phyloP scores from a whole-genome alignment of 208 protist genomes.

The Crithidia thermophila region DNA sequence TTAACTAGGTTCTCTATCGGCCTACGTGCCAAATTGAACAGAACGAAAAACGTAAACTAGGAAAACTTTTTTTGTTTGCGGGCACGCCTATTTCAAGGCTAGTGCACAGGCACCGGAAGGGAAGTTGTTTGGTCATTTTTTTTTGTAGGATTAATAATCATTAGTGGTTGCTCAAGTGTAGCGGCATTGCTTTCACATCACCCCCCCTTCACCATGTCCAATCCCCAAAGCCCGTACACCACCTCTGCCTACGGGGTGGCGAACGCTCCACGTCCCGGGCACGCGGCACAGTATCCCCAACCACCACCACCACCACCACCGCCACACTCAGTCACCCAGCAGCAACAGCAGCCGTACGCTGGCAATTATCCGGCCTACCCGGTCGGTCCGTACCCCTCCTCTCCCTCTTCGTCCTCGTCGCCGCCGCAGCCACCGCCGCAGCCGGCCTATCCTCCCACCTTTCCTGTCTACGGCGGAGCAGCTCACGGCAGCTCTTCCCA shows the following conservation, averaged over 20 bases:
- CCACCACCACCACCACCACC: neutral
- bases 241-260: neutral
- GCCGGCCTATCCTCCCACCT: constrained; percentile 15
- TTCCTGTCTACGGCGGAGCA: constrained; percentile 3
- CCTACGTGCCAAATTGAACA: too few relatives aligned
- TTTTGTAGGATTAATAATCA: neutral
- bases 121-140: constrained; percentile 26
- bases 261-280: neutral
- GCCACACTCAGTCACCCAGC: neutral
- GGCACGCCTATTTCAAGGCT: too few relatives aligned
- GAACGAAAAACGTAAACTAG: too few relatives aligned
- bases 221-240: constrained; percentile 5
- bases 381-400: neutral
- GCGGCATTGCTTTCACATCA: too few relatives aligned
- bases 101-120: too few relatives aligned
- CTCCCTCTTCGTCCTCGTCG: constrained; percentile 2
- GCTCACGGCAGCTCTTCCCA: neutral
- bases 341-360: neutral
- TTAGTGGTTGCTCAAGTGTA: neutral
- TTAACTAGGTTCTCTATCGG: too few relatives aligned
- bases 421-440: constrained; percentile 9
- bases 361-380: neutral
- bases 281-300: neutral
- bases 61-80: too few relatives aligned
- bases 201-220: constrained; percentile 17